Base-by-base conservation (phyloP, 805 yeast species). In the Hanseniaspora nectarophila region DNA sequence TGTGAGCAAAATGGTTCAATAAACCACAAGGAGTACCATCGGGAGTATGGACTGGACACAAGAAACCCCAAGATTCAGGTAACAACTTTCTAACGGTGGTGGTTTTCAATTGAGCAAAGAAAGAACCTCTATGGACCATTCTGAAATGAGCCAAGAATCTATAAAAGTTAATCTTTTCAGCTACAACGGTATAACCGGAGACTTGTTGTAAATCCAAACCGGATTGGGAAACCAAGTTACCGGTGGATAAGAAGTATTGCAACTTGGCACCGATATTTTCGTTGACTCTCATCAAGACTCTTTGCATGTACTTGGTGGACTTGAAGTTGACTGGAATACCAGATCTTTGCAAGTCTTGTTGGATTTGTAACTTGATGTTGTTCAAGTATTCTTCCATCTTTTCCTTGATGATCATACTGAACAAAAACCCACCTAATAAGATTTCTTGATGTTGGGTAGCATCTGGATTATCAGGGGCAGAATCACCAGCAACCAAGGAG, bases 1-100 rank as follows among this genome's bases (percentile, higher is more conserved):
- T 88, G 70, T 92, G 97, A 9, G 97, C 83, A 71, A 92, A 81
- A 75, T 92, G 98, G 70, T 92, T 92, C 63, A 92, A 73, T 66
- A 92, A 74, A 73, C 98, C 98, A 80, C 98, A 92, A 20, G 98
- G 98, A 48, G 97, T 85, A 61, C 98, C 98, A 82, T 92, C 98
- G 5, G 98, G 98, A 13, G 98, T 92, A 68, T 92, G 98, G 23
- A 92, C 98, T 12, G 98, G 98, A 71, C 98, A 92, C 60, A 92
- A 70, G 77, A 92, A 92, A 3, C 98, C 98, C 98, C 98, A 92
- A 1, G 96, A 85, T 68, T 92, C 98, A 1, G 98, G 98, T 54
- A 92, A 75, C 61, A 92, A 73, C 67, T 92, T 92, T 73, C 98
- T 81, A 45, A 92, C 98, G 1, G 97, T 84, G 23, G 98, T 92